Conservation (phyloP, 345 rosid species). For the Litchi chinensis region DNA sequence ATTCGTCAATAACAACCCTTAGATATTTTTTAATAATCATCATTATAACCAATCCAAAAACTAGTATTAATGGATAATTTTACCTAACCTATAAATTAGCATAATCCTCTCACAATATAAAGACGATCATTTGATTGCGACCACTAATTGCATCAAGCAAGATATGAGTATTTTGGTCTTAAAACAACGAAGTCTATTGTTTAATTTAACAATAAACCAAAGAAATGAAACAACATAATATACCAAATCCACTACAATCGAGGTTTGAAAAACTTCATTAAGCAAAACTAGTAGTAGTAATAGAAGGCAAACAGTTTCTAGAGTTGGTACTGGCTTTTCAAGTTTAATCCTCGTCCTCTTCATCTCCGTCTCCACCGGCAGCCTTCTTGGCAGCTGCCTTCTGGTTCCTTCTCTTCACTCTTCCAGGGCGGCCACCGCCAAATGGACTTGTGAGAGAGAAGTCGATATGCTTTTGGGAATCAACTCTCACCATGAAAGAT, state of each 20-base stretch:
- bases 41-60: too few relatives aligned
- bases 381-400: conserved; percentile 54
- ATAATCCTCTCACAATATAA: too few relatives aligned
- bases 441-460: conserved; percentile 54
- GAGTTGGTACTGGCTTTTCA: neutral
- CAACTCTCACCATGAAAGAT: conserved; percentile 56
- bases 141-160: neutral
- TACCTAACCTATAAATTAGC: too few relatives aligned
- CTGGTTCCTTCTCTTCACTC: conserved; percentile 58
- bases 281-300: neutral
- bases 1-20: too few relatives aligned
- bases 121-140: neutral
- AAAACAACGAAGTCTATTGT: neutral
- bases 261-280: neutral
- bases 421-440: conserved; percentile 50
- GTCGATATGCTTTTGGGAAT: conserved; percentile 55
- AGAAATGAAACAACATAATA: neutral
- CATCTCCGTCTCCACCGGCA: conserved; percentile 55
- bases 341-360: conserved; percentile 47
- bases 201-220: neutral
- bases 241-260: neutral
- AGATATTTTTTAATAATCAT: too few relatives aligned
- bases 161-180: neutral
- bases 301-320: neutral
- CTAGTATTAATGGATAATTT: too few relatives aligned